Conservation (phyloP, 768 basidiomycete genomes). For the Mycena epipterygia region DNA sequence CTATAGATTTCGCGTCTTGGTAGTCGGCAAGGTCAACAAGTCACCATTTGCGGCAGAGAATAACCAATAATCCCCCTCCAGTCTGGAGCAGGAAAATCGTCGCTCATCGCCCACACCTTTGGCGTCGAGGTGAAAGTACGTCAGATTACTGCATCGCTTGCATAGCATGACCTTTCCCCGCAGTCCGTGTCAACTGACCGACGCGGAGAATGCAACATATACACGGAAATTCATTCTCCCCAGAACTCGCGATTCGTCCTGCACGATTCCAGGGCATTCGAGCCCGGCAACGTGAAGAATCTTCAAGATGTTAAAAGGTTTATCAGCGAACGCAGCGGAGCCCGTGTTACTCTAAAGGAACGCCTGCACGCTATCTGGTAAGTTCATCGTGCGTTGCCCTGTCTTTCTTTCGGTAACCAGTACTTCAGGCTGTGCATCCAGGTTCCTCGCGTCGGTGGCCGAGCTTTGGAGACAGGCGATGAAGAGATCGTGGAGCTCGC, state of each 20-base stretch:
- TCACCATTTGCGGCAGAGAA: conserved; percentile 7
- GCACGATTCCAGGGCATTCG: conserved; percentile 20
- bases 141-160: background rate
- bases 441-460: conserved; percentile 5
- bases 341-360: background rate
- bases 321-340: background rate
- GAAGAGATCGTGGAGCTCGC: conserved; percentile 8
- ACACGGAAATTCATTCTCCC: background rate
- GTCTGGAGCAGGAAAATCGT: conserved; percentile 20
- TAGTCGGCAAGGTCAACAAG: conserved; percentile 12
- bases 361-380: conserved; percentile 12
- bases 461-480: conserved; percentile 11
- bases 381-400: background rate
- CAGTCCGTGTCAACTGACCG: conserved; percentile 2
- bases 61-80: background rate
- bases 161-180: background rate
- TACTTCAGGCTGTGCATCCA: conserved; percentile 15
- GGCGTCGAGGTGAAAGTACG: conserved; percentile 6
- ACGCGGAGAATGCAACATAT: conserved; percentile 4
- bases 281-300: conserved; percentile 5
- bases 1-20: conserved; percentile 16
- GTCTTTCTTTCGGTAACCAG: background rate
- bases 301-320: background rate
- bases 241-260: conserved; percentile 15
- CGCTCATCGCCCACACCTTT: conserved; percentile 13